Evolutionary conservation across 78 protist genomes (phyloP).

Genomic region (Diacronema lutheri): DNA sequence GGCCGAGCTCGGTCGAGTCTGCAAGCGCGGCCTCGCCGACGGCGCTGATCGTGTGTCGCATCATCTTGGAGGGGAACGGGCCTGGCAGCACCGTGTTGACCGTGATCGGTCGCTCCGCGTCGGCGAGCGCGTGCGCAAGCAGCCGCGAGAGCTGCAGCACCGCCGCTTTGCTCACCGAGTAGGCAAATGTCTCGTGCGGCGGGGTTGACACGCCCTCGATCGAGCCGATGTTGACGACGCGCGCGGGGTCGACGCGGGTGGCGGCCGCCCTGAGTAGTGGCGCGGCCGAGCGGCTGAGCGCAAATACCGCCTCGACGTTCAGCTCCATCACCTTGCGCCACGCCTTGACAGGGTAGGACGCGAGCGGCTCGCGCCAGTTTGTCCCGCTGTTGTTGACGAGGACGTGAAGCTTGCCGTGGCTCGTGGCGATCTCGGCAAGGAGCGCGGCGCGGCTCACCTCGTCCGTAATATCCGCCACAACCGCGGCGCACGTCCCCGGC

Average conservation of each 20-base stretch:
- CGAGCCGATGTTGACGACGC: background rate
- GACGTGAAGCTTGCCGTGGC: background rate
- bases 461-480: background rate
- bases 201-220: background rate
- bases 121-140: background rate
- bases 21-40: background rate
- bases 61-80: background rate
- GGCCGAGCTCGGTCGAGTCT: background rate
- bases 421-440: background rate
- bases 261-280: background rate
- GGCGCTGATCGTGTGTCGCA: background rate
- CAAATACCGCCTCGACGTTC: background rate
- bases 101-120: background rate
- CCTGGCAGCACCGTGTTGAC: background rate
- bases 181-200: background rate
- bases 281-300: background rate
- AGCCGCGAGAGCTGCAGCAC: background rate
- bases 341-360: background rate
- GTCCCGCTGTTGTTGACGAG: background rate
- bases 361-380: background rate
- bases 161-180: background rate
- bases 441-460: background rate
- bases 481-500: background rate
- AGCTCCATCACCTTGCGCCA: background rate
- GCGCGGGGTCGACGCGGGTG: background rate